phyloP scores from a whole-genome alignment of 345 rosid genomes.

The Brassica juncea region DNA sequence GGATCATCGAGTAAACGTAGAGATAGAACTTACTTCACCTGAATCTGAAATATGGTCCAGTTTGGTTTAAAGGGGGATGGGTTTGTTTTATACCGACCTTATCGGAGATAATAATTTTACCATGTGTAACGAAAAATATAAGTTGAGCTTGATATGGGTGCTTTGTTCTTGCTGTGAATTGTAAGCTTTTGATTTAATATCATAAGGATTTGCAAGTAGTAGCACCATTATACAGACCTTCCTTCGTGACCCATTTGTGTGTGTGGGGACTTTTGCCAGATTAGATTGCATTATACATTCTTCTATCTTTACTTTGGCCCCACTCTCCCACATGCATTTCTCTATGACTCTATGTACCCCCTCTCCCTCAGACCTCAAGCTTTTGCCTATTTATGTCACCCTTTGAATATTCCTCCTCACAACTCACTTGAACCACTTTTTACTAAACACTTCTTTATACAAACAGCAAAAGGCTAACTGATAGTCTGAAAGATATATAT shows the following conservation, averaged over 20 bases:
- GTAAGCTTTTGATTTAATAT: conserved; percentile 28
- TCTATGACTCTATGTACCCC: conserved; percentile 13
- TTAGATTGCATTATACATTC: conserved; percentile 29
- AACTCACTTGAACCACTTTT: conserved; percentile 24
- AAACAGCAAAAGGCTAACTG: not conserved
- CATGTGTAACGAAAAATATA: conserved; percentile 12
- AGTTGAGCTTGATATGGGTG: conserved; percentile 28
- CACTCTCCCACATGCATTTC: conserved; percentile 42
- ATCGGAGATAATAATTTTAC: not conserved
- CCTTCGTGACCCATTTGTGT: conserved; percentile 37
- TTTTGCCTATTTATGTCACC: conserved; percentile 31
- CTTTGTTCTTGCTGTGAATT: conserved; percentile 26
- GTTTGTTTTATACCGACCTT: not conserved
- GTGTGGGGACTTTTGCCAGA: conserved; percentile 41
- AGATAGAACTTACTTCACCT: too few species aligned
- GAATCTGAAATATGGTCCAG: too few species aligned
- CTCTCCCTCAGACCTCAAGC: conserved; percentile 8
- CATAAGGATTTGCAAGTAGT: conserved; percentile 28
- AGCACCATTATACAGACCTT: conserved; percentile 35
- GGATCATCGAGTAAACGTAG: not conserved
- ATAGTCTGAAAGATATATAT: conserved; percentile 13
- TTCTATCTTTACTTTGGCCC: conserved; percentile 24
- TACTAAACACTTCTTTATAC: conserved; percentile 1
- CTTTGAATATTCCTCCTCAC: conserved; percentile 38
- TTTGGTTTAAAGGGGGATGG: conserved; percentile 8